A percentile compares a stretch with the other conserved stretches of the same genome.
These are phyloP conservation scores for Yamadazyma takamatsuzukensis DNA, from an alignment of 805 yeast genomes.

Conservation along the genomic window DNA sequence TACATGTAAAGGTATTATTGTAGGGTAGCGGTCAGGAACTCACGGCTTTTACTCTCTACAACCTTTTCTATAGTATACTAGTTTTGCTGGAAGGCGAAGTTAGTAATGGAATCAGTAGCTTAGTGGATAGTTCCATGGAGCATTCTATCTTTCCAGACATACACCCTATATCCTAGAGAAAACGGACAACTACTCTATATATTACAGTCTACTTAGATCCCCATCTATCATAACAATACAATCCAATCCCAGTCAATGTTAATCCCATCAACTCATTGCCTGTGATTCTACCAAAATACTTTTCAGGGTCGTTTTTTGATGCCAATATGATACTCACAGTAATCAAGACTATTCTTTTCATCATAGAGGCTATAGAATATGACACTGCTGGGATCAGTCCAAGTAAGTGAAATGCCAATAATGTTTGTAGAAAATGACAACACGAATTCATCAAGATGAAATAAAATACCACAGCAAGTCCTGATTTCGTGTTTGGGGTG, in stretches of 20 bases:
- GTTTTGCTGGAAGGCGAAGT: constrained; percentile 20
- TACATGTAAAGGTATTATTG: constrained; percentile 49
- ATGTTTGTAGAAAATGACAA: constrained; percentile 75
- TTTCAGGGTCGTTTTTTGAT: constrained; percentile 38
- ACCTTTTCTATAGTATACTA: constrained; percentile 46
- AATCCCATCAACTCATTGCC: constrained; percentile 48
- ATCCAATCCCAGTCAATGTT: constrained; percentile 48
- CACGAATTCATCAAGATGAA: constrained; percentile 63
- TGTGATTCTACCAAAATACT: constrained; percentile 36
- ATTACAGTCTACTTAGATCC: too few relatives aligned
- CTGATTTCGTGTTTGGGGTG: constrained; percentile 15
- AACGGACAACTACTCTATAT: too few relatives aligned
- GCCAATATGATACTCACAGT: constrained; percentile 62
- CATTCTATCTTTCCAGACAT: constrained; percentile 45
- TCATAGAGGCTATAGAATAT: constrained; percentile 80
- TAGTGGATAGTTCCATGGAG: constrained; percentile 18
- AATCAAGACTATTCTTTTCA: constrained; percentile 84
- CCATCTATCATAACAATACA: constrained; percentile 67
- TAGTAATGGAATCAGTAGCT: constrained; percentile 45
- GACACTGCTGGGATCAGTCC: constrained; percentile 82
- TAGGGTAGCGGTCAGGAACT: constrained; percentile 39
- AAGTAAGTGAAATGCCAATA: constrained; percentile 75
- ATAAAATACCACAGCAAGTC: constrained; percentile 39
- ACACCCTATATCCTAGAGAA: constrained; percentile 1
- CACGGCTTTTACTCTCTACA: constrained; percentile 48